Conservation (phyloP, 2,329 filamentous ascomycete genomes). For the Claviceps sp. region DNA sequence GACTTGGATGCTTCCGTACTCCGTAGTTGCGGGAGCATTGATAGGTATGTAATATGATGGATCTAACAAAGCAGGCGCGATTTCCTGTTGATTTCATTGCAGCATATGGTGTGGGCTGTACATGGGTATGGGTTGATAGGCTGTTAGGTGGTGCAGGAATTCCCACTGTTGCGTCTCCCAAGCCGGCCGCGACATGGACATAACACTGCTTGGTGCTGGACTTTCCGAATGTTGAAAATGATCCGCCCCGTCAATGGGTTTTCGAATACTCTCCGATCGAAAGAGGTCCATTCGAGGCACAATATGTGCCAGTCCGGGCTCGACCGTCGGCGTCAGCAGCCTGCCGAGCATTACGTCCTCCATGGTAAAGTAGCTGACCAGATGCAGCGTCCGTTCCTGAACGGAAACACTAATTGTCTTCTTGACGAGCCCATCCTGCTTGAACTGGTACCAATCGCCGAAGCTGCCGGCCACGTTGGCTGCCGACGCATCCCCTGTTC, state of each 20-base stretch:
- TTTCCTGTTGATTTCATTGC: not conserved
- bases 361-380: slow-evolving; percentile 77
- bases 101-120: not conserved
- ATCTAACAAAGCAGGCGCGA: not conserved
- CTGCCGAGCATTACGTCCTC: slow-evolving; percentile 35
- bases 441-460: slow-evolving; percentile 77
- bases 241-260: slow-evolving; percentile 2
- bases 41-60: too few relatives aligned
- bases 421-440: slow-evolving; percentile 68
- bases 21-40: too few relatives aligned
- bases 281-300: slow-evolving; percentile 3
- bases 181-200: not conserved
- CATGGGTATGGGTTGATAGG: slow-evolving; percentile 2
- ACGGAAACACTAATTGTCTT: slow-evolving; percentile 77
- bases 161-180: slow-evolving; percentile 4
- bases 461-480: slow-evolving; percentile 49
- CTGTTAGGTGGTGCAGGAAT: slow-evolving; percentile 1
- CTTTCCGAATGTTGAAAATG: not conserved
- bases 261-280: slow-evolving; percentile 1
- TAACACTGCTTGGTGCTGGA: not conserved
- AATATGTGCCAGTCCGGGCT: not conserved
- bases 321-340: slow-evolving; percentile 1
- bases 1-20: too few relatives aligned
- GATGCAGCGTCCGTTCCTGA: slow-evolving; percentile 61
- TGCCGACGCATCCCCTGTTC: not conserved